Percentiles rank a stretch among this genome's conserved stretches.
These are phyloP conservation scores for Meyerozyma carpophila DNA, from an alignment of 1,139 yeast species.

Conservation along the genomic window DNA sequence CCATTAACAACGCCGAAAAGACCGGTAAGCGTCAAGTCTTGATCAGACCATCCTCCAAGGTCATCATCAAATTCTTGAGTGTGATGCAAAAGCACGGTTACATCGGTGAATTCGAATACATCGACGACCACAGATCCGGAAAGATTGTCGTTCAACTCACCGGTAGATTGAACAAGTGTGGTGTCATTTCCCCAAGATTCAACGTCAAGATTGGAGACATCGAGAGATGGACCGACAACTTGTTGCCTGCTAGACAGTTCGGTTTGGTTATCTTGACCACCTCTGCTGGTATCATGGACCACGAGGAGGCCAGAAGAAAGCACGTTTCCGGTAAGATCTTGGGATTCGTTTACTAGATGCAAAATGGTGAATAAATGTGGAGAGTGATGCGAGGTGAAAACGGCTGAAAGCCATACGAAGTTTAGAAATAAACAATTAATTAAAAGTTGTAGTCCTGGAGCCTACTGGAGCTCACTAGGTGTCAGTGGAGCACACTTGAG, in stretches of 20 bases:
- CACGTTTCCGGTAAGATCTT: slow-evolving; percentile 97
- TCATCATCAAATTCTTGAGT: slow-evolving; percentile 90
- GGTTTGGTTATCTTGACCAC: slow-evolving; percentile 97
- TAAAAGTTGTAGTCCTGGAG: too few relatives aligned
- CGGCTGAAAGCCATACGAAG: too few relatives aligned
- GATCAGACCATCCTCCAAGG: slow-evolving; percentile 98
- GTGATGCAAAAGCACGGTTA: slow-evolving; percentile 99
- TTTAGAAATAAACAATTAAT: too few relatives aligned
- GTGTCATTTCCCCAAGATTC: slow-evolving; percentile 98
- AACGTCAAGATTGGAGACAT: slow-evolving; percentile 89
- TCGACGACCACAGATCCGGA: slow-evolving; percentile 99
- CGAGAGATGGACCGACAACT: slow-evolving; percentile 97
- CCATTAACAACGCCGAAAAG: slow-evolving; percentile 99
- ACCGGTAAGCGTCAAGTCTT: slow-evolving; percentile 99
- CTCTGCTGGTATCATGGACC: slow-evolving; percentile 99
- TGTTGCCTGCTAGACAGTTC: slow-evolving; percentile 97
- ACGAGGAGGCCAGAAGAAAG: slow-evolving; percentile 99
- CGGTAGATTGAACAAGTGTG: slow-evolving; percentile 98
- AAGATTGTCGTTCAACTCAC: slow-evolving; percentile 93
- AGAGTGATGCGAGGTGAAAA: neutral
- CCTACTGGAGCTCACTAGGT: too few relatives aligned
- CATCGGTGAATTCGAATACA: slow-evolving; percentile 98
- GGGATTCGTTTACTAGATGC: slow-evolving; percentile 73
- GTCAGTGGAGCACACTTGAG: too few relatives aligned
- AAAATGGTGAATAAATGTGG: neutral